Base-by-base conservation (phyloP, 1,284 basidiomycete species). In the Moesziomyces sp. region DNA sequence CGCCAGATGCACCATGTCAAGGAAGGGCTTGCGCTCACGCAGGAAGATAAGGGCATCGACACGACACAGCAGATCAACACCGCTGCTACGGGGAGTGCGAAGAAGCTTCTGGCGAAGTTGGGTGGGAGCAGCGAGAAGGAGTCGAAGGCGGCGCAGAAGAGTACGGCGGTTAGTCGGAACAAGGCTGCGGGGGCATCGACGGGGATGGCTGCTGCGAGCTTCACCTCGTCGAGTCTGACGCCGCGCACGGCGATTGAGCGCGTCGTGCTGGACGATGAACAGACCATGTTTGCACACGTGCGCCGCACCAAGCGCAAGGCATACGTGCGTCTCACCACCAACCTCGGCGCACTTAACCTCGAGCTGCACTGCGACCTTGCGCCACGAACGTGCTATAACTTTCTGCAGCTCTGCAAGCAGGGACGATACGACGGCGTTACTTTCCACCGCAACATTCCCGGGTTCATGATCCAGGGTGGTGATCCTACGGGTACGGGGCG, bases 381-480 rank as follows among this genome's bases (percentile, higher is more conserved):
- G 7, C 96, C 96, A 0, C 95, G 96, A 86, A 97, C 96, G 45
- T 81, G 94, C 80, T 99, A 97, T 85, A 99, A 99, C 85, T 99
- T 98, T 85, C 86, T 99, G 19, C 92, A 92, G 45, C 74, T 79
- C 10, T 72, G 61, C 56, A 70, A 62, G 54, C 87, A 90, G 38
- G 94, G 94, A 3, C 93, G 94, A 77, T 99, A 98, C 83, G 91
- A 97, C 77, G 87, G 93, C 76, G 91, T 90, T 65, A 73, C 83
- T 34, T 99, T 99, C 85, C 96, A 99, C 83, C 90, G 96, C 38
- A 87, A 97, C 50, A 93, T 99, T 14, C 94, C 94, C 6, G 95
- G 93, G 0, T 99, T 99, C 83, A 99, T 99, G 97, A 89, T 94
- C 28, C 94, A 97, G 88, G 94, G 94, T 1, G 96, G 95, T 47